phyloP scores from a whole-genome alignment of 2,329 filamentous ascomycete genomes.

The Pseudocercospora fijiensis region DNA sequence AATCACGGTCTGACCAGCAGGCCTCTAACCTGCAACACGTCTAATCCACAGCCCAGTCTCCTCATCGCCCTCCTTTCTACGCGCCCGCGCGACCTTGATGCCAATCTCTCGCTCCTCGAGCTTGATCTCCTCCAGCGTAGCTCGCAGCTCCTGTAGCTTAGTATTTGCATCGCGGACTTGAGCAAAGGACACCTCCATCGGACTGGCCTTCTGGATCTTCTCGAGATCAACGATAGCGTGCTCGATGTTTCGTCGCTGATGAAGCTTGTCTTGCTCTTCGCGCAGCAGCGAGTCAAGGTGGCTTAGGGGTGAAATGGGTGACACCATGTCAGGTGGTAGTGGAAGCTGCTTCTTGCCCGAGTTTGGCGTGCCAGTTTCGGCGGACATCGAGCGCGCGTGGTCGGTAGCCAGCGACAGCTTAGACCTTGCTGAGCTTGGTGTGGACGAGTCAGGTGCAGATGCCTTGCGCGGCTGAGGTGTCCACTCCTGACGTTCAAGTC shows the following conservation, averaged over 20 bases:
- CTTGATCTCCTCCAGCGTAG: constrained; percentile 70
- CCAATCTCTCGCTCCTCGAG: constrained; percentile 77
- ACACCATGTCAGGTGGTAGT: constrained; percentile 47
- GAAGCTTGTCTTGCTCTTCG: constrained; percentile 62
- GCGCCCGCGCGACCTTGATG: constrained; percentile 72
- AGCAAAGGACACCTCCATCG: constrained; percentile 63
- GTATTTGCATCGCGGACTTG: constrained; percentile 56
- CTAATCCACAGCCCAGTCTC: constrained; percentile 74
- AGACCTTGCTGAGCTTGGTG: constrained; percentile 14
- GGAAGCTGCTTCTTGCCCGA: constrained; percentile 34
- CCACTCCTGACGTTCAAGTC: constrained; percentile 33
- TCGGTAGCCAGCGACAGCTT: constrained; percentile 18
- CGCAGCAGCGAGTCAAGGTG: constrained; percentile 67
- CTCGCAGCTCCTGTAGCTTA: constrained; percentile 65
- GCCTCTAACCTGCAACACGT: constrained; percentile 60
- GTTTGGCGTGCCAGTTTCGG: constrained; percentile 11
- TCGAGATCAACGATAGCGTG: constrained; percentile 74
- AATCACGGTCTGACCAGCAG: neutral
- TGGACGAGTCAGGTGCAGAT: constrained; percentile 4
- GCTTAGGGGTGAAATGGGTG: constrained; percentile 22
- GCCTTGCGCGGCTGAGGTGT: constrained; percentile 29
- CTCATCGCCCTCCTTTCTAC: constrained; percentile 64
- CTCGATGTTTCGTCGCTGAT: constrained; percentile 69
- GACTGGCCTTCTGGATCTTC: constrained; percentile 67
- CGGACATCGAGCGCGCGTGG: constrained; percentile 12